A percentile compares a stretch with the other conserved stretches of the same genome.
These are phyloP conservation scores for Cryphonectria radicalis DNA, from an alignment of 2,329 filamentous ascomycete species.

Conservation along the genomic window DNA sequence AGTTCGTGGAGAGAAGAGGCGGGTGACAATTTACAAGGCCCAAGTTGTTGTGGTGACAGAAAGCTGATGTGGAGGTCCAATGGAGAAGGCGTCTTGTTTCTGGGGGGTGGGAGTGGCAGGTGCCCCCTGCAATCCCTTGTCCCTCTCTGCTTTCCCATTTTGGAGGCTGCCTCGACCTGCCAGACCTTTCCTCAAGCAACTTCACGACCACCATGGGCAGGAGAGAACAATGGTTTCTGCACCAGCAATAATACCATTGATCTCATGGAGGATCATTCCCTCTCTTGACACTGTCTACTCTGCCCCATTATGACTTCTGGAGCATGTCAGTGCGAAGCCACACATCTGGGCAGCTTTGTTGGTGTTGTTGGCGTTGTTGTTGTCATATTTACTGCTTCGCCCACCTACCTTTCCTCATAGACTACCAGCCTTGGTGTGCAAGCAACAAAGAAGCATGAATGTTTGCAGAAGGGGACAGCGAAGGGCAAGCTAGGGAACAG, in stretches of 20 bases:
- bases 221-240: not conserved
- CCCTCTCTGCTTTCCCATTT: not conserved
- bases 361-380: too few relatives aligned
- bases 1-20: slow-evolving; percentile 12
- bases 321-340: too few relatives aligned
- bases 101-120: not conserved
- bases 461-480: not conserved
- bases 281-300: not conserved
- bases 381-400: not conserved
- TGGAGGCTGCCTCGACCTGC: not conserved
- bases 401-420: not conserved
- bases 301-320: not conserved
- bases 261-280: not conserved
- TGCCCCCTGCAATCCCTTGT: not conserved
- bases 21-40: not conserved
- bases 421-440: not conserved
- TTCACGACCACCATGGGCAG: not conserved
- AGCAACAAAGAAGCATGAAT: not conserved
- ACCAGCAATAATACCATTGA: not conserved
- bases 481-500: not conserved
- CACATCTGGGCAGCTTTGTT: too few relatives aligned
- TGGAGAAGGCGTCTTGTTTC: not conserved
- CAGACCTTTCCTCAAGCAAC: not conserved
- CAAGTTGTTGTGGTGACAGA: slow-evolving; percentile 6
- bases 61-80: not conserved